Base-by-base conservation (phyloP, 805 yeast species). In the Ascoidea rubescens region DNA sequence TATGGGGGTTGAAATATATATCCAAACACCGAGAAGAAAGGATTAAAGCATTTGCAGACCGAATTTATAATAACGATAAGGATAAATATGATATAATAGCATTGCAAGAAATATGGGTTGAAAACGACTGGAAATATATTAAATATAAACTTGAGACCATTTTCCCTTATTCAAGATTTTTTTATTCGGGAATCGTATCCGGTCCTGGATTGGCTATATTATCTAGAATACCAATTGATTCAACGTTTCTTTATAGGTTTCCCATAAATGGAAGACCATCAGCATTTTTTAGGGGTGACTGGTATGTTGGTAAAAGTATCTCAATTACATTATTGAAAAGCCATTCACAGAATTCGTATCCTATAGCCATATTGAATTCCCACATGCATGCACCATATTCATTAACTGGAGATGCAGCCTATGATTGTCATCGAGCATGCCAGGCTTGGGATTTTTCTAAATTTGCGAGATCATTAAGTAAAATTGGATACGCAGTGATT, bases 321-420 rank as follows among this genome's bases (percentile, higher is more conserved):
- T 84, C 95, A 0, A 79, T 88, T 3, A 84, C 95, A 0, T 65
- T 79, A 4, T 68, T 93, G 46, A 70, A 70, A 52, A 82, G 86
- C 5, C 67, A 77, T 2, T 59, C 62, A 16, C 67, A 72, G 0
- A 70, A 68, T 16, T 69, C 74, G 1, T 63, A 72, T 5, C 84
- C 83, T 5, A 68, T 93, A 46, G 97, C 95, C 2, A 67, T 93
- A 5, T 68, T 93, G 61, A 91, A 90, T 62, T 82, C 96, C 16
- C 99, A 93, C 64, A 84, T 93, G 93, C 99, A 93, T 66, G 99
- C 99, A 1, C 99, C 99, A 0, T 93, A 93, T 62, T 75, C 93
- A 1, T 61, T 68, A 16, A 67, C 71, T 0, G 98, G 98, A 2
- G 96, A 89, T 65, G 95, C 95, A 2, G 84, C 90, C 2, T 93